Evolutionary conservation across 331 rosid species (phyloP).

Genomic region (Malus hybrid): DNA sequence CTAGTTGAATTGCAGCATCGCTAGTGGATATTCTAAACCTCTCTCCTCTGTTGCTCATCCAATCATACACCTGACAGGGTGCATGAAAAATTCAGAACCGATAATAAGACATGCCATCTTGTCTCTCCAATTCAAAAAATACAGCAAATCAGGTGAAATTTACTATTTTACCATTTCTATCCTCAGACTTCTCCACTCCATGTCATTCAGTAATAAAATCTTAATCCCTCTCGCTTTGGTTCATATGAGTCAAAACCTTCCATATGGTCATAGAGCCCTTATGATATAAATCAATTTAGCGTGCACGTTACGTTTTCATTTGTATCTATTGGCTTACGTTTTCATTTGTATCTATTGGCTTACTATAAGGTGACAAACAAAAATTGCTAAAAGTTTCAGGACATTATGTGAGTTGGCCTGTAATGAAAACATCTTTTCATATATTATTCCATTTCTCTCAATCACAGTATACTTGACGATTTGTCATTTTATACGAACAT

Average conservation of each 20-base stretch:
- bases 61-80: conserved; percentile 67
- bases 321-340: neutral
- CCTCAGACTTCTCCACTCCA: neutral
- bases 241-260: neutral
- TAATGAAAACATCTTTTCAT: neutral
- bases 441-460: neutral
- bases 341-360: neutral
- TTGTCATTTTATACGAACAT: neutral
- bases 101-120: no score
- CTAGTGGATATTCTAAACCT: conserved; percentile 70
- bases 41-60: conserved; percentile 83
- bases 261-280: neutral
- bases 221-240: neutral
- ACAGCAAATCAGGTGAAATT: neutral
- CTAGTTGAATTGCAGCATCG: conserved; percentile 84
- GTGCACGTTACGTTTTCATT: neutral
- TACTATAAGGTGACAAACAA: neutral
- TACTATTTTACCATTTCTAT: neutral
- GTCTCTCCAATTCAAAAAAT: no score
- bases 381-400: no score
- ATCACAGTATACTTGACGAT: neutral
- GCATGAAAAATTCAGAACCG: neutral
- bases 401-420: neutral
- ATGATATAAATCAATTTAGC: neutral
- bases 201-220: neutral